These are phyloP conservation scores for Globisporangium recalcitrans DNA, from an alignment of 352 stramenopile genomes.

Conservation along the genomic window DNA sequence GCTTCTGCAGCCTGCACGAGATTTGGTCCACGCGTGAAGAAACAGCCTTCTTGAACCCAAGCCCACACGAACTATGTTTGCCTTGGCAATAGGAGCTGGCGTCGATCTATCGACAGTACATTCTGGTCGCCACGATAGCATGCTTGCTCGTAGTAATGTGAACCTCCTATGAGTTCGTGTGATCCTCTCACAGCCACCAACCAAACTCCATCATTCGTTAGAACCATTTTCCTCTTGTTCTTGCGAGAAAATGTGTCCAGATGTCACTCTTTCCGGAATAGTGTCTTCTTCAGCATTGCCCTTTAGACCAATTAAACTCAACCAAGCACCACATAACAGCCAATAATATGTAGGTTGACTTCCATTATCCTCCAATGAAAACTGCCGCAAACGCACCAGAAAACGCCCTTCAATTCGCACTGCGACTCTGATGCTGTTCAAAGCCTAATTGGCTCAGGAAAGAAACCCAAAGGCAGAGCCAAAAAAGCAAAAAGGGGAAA, in stretches of 20 bases:
- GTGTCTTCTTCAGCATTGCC: neutral
- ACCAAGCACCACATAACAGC: neutral
- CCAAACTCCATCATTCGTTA: neutral
- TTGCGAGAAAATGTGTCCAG: neutral
- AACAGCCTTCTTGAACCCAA: neutral
- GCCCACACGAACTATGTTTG: too few relatives aligned
- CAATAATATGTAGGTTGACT: neutral
- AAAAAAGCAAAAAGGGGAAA: neutral
- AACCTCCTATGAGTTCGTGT: too few relatives aligned
- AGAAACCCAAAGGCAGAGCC: neutral
- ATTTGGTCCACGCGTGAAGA: too few relatives aligned
- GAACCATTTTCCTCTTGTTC: neutral
- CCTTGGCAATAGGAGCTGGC: too few relatives aligned
- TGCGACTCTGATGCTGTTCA: constrained; percentile 6
- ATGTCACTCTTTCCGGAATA: neutral
- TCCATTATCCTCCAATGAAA: neutral
- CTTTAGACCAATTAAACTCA: neutral
- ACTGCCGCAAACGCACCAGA: neutral
- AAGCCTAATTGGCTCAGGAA: constrained; percentile 13
- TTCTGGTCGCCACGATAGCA: too few relatives aligned
- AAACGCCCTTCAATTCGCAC: constrained; percentile 12
- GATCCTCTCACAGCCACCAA: neutral
- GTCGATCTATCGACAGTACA: too few relatives aligned
- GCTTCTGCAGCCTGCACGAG: too few relatives aligned
- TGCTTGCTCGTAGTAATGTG: too few relatives aligned